Conservation (phyloP, 345 rosid species). For the Salix udensis region DNA sequence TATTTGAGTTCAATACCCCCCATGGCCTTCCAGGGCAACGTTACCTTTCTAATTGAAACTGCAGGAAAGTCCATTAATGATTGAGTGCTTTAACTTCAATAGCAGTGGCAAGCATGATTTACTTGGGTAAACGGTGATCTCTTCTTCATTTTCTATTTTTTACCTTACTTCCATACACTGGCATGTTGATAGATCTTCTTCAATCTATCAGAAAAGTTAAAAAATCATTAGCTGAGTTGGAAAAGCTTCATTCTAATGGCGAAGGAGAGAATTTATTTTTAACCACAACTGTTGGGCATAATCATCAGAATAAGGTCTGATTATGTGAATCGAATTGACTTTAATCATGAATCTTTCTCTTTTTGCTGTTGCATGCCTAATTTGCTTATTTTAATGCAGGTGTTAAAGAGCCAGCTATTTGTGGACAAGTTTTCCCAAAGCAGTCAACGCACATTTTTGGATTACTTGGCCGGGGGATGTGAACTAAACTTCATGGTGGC, state of each 20-base stretch:
- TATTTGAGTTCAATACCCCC: not conserved
- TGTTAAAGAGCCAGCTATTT: conserved; percentile 61
- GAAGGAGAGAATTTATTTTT: conserved; percentile 52
- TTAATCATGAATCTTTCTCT: not conserved
- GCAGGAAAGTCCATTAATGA: conserved; percentile 61
- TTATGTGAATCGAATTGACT: conserved; percentile 15
- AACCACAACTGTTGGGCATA: conserved; percentile 57
- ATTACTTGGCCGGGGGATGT: conserved; percentile 75
- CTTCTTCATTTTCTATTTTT: conserved; percentile 4
- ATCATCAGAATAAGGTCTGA: conserved; percentile 54
- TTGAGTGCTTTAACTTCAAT: conserved; percentile 68
- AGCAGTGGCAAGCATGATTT: conserved; percentile 65
- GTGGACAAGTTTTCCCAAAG: conserved; percentile 72
- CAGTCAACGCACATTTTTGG: conserved; percentile 67
- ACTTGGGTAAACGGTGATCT: conserved; percentile 48
- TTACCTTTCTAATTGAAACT: conserved; percentile 9
- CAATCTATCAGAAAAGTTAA: conserved; percentile 56
- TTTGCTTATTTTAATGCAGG: conserved; percentile 32
- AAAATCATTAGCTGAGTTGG: conserved; percentile 74
- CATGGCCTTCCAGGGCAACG: conserved; percentile 3
- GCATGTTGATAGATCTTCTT: conserved; percentile 19
- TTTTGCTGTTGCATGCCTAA: conserved; percentile 2
- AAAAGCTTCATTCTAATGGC: conserved; percentile 49
- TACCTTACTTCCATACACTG: not conserved
- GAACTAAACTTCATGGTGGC: conserved; percentile 96